phyloP scores from a whole-genome alignment of 768 basidiomycete species.

The Crepidotus variabilis region DNA sequence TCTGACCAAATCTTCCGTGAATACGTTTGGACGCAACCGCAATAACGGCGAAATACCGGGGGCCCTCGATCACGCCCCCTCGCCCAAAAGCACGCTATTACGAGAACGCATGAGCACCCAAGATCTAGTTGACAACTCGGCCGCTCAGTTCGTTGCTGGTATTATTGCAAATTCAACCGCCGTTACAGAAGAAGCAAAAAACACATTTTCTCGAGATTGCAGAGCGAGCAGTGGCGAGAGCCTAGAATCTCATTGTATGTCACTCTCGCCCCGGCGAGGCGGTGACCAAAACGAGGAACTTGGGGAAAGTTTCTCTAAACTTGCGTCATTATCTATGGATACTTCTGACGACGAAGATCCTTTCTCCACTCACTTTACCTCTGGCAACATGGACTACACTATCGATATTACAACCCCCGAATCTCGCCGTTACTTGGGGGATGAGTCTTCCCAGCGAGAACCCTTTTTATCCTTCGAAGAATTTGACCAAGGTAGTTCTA shows the following conservation, averaged over 20 bases:
- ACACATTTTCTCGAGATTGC: not conserved
- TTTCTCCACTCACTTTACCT: not conserved
- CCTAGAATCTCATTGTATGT: not conserved
- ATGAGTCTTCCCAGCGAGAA: not conserved
- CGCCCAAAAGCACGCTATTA: not conserved
- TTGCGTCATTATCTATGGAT: not conserved
- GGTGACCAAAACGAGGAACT: not conserved
- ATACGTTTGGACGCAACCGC: not conserved
- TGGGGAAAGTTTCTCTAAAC: not conserved
- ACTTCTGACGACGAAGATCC: not conserved
- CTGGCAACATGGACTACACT: not conserved
- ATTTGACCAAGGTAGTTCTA: not conserved
- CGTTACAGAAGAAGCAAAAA: not conserved
- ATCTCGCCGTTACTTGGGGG: not conserved
- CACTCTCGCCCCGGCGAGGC: not conserved
- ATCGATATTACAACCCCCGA: not conserved
- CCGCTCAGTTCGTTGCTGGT: not conserved
- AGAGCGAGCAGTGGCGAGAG: not conserved
- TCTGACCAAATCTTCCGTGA: not conserved
- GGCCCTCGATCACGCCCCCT: not conserved
- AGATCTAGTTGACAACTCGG: not conserved
- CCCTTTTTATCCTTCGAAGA: conserved; percentile 1
- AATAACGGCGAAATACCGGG: not conserved
- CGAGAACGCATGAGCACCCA: not conserved
- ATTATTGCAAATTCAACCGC: not conserved